Evolutionary conservation across 805 yeast species (phyloP).

Genomic region (Pichia scutulata): DNA sequence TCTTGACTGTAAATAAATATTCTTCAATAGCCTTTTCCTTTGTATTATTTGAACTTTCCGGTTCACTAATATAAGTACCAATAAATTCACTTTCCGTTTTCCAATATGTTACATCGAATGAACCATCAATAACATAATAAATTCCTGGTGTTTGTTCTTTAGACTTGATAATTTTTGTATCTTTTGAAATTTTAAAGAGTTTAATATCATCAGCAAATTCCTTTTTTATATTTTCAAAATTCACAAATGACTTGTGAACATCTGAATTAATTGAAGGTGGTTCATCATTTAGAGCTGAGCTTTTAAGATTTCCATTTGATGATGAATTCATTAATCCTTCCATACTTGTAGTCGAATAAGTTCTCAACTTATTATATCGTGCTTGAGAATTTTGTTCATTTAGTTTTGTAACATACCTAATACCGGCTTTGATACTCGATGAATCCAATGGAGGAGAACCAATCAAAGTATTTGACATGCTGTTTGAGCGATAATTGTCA

Average conservation of each 20-base stretch:
- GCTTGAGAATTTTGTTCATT: neutral
- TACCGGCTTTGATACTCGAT: conserved; percentile 13
- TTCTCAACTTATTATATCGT: conserved; percentile 11
- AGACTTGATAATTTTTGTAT: conserved; percentile 52
- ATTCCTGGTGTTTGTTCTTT: conserved; percentile 66
- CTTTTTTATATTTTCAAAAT: conserved; percentile 43
- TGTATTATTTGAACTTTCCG: neutral
- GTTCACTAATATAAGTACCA: conserved; percentile 8
- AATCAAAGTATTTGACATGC: conserved; percentile 2
- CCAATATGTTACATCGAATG: conserved; percentile 52
- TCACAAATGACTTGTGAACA: conserved; percentile 21
- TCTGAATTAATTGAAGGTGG: conserved; percentile 11
- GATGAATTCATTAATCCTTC: neutral
- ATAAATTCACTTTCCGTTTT: conserved; percentile 23
- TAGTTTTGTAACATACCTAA: conserved; percentile 8
- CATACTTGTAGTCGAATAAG: conserved; percentile 20
- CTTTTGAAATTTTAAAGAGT: conserved; percentile 45
- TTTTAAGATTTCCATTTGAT: neutral
- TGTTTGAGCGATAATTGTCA: neutral
- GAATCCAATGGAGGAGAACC: conserved; percentile 18
- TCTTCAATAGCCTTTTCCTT: conserved; percentile 23
- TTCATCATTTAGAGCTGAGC: conserved; percentile 9
- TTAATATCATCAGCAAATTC: conserved; percentile 57
- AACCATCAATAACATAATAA: conserved; percentile 74
- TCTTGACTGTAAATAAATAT: conserved; percentile 47